phyloP scores from a whole-genome alignment of 768 basidiomycete species.

The Tricholoma sp. region DNA sequence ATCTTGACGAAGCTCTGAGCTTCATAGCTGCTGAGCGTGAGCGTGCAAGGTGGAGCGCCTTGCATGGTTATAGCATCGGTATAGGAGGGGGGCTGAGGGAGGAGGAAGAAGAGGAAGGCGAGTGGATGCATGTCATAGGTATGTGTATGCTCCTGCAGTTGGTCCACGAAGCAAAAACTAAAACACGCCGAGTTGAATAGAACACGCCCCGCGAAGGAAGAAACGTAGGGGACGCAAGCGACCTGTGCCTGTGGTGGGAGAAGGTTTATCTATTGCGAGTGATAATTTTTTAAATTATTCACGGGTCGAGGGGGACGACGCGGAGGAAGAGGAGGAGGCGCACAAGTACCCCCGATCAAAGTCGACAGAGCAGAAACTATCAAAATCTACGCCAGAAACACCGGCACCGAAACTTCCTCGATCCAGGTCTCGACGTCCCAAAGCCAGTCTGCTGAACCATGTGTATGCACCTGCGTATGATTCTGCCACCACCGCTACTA shows the following conservation, averaged over 20 bases:
- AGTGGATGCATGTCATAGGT: constrained; percentile 37
- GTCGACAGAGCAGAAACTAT: not conserved
- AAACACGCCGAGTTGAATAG: constrained; percentile 19
- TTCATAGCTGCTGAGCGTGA: constrained; percentile 76
- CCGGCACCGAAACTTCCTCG: not conserved
- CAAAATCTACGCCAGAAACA: not conserved
- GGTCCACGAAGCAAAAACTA: constrained; percentile 2
- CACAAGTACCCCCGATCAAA: not conserved
- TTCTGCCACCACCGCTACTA: not conserved
- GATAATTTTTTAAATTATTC: not conserved
- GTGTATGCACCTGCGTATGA: not conserved
- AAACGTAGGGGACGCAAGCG: constrained; percentile 28
- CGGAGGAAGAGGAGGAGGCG: not conserved
- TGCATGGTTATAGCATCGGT: constrained; percentile 17
- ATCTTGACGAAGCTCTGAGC: constrained; percentile 67
- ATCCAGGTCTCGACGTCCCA: not conserved
- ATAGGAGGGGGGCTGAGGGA: constrained; percentile 19
- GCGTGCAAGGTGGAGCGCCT: constrained; percentile 53
- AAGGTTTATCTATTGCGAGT: not conserved
- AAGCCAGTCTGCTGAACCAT: not conserved
- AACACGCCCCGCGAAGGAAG: constrained; percentile 23
- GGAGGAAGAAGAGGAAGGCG: constrained; percentile 19
- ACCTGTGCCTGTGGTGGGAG: not conserved
- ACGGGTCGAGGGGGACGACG: not conserved
- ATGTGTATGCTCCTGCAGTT: constrained; percentile 13